Evolutionary conservation across 768 basidiomycete genomes (phyloP), one percentile per base, ranked within the genome.

Genomic region (Mycena latifolia): DNA sequence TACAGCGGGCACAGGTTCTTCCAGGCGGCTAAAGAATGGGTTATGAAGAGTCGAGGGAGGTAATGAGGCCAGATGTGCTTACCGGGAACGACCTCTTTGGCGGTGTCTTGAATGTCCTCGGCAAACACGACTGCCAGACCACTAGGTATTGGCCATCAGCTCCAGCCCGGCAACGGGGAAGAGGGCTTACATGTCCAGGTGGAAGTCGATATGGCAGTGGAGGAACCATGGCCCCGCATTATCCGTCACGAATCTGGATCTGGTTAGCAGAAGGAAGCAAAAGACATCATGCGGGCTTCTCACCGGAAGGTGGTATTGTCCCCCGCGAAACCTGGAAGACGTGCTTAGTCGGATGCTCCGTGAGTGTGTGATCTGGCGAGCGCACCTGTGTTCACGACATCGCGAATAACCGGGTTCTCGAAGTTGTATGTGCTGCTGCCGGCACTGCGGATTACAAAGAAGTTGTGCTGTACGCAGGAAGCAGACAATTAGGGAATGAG

Each of bases 351-450:
- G 8, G 53, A 27, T 37, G 51, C 7, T 52, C n/a, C 31, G 9
- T 10, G 27, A 7, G 18, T 8, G 15, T 22, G 8, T 35, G 5
- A 18, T 39, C 8, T 8, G 8, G 10, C 15, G 5, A 27, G 28
- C 61, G 2, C 4, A 66, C 65, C 67, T 17, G 63, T 64, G 48
- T 41, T 47, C 5, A 69, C 63, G n/a, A 69, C 67, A 37, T 69
- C 67, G 7, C 67, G 62, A n/a, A 65, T 41, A 2, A 50, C 27
- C 0, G 88, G 88, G 71, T 87, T 85, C 17, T 66, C 57, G 35
- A 74, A 77, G 70, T 80, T 80, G 50, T 70, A 72, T 4, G 15
- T 43, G 15, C 37, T 55, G 15, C 51, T 71, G 5, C 77, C 76
- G 28, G 78, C 75, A 45, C 74, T 76, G 22, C 75, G 72, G 45